phyloP scores from a whole-genome alignment of 2,329 filamentous ascomycete genomes.

The Triangularia setosa region DNA sequence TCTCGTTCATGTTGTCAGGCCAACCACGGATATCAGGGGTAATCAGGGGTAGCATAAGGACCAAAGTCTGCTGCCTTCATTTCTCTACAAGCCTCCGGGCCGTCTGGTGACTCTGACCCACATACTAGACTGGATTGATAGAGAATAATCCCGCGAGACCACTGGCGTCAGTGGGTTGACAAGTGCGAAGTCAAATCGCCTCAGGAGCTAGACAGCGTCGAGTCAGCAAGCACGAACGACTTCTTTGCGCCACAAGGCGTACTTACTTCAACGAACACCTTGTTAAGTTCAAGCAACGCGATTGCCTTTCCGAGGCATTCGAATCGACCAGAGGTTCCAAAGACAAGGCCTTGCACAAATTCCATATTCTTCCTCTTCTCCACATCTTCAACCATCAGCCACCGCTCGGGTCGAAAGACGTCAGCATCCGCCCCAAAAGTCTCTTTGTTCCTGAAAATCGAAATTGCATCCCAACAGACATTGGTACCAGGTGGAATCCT shows the following conservation, averaged over 20 bases:
- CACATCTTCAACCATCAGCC: slow-evolving; percentile 35
- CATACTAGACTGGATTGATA: slow-evolving; percentile 7
- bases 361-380: slow-evolving; percentile 33
- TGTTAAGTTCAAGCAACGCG: slow-evolving; percentile 40
- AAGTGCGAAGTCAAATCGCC: slow-evolving; percentile 10
- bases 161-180: slow-evolving; percentile 4
- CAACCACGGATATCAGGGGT: not conserved
- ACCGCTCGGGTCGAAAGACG: slow-evolving; percentile 42
- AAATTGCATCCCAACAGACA: slow-evolving; percentile 42
- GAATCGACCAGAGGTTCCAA: slow-evolving; percentile 30
- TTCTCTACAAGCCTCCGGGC: not conserved
- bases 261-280: slow-evolving; percentile 39
- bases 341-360: slow-evolving; percentile 35
- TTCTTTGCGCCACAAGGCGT: not conserved
- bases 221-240: not conserved
- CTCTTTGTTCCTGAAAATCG: slow-evolving; percentile 35
- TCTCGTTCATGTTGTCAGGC: too few relatives aligned
- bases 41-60: not conserved
- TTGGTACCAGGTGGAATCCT: slow-evolving; percentile 44
- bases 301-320: slow-evolving; percentile 40
- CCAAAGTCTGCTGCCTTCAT: not conserved
- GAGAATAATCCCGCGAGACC: not conserved
- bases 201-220: not conserved
- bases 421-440: slow-evolving; percentile 19
- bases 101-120: slow-evolving; percentile 2